phyloP scores from a whole-genome alignment of 352 stramenopile genomes.

The Heterotrichella gracilis region DNA sequence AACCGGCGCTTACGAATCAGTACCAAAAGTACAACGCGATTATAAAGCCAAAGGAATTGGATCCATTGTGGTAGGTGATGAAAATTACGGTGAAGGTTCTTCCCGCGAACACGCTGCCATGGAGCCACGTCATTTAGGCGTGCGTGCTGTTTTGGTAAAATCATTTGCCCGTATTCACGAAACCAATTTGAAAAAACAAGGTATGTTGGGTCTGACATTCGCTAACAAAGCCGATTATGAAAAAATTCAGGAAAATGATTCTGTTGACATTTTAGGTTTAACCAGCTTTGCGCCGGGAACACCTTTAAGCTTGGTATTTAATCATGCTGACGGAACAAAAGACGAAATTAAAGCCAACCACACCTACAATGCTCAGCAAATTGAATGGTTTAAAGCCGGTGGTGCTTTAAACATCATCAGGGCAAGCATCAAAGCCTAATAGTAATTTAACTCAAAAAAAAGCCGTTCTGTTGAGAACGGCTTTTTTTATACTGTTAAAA shows the following conservation, averaged over 20 bases:
- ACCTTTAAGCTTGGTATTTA: constrained; percentile 40
- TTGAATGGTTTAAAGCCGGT: constrained; percentile 64
- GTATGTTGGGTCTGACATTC: constrained; percentile 58
- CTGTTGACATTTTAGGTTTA: constrained; percentile 48
- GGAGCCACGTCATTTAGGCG: constrained; percentile 50
- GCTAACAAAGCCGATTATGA: constrained; percentile 55
- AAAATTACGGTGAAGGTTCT: constrained; percentile 63
- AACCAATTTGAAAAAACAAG: constrained; percentile 74
- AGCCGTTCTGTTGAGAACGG: no score
- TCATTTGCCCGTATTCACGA: constrained; percentile 67
- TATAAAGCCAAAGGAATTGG: constrained; percentile 50
- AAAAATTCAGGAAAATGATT: constrained; percentile 52
- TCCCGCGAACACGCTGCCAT: constrained; percentile 56
- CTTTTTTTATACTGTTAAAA: no score
- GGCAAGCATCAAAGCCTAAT: no score
- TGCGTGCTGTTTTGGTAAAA: constrained; percentile 51
- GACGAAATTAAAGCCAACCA: constrained; percentile 60
- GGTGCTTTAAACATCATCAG: constrained; percentile 64
- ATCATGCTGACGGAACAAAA: constrained; percentile 25
- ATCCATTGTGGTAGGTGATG: constrained; percentile 58
- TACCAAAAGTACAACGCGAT: constrained; percentile 41
- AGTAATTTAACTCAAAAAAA: no score
- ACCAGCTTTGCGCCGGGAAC: constrained; percentile 41
- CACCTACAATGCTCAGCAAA: constrained; percentile 67
- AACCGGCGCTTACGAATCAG: constrained; percentile 26